phyloP scores from a whole-genome alignment of 192 early-diverging fungal species.

The Backusella morwellensis region DNA sequence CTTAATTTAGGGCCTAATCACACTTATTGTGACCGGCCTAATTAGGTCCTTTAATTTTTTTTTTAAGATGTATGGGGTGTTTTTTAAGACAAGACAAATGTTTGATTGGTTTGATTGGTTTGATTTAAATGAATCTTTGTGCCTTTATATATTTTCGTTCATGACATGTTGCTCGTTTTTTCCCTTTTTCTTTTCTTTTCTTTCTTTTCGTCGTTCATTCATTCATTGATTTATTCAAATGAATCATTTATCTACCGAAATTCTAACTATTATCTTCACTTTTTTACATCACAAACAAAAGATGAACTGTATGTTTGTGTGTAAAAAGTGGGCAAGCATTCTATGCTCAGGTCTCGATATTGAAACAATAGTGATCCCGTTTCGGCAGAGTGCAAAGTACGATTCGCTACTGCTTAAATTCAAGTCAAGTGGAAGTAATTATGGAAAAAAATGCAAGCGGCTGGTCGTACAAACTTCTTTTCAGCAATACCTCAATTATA shows the following conservation, averaged over 20 bases:
- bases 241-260: not conserved
- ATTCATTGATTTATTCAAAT: too few species aligned
- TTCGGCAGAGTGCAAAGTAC: not conserved
- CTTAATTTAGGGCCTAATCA: too few species aligned
- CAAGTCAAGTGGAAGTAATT: not conserved
- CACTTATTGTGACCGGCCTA: too few species aligned
- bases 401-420: not conserved
- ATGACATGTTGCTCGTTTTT: not conserved
- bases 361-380: not conserved
- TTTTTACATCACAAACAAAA: not conserved
- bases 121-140: not conserved
- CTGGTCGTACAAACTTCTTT: not conserved
- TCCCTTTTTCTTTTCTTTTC: not conserved
- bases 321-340: not conserved
- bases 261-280: not conserved
- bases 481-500: not conserved
- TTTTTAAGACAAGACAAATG: too few species aligned
- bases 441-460: not conserved
- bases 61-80: too few species aligned
- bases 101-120: too few species aligned
- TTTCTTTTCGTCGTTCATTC: not conserved
- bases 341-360: not conserved
- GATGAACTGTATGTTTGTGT: not conserved
- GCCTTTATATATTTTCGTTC: not conserved
- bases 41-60: too few species aligned